Evolutionary conservation across 257 asterid genomes (phyloP), one percentile per base, ranked within the genome.

Genomic region (Nicotiana otophora): DNA sequence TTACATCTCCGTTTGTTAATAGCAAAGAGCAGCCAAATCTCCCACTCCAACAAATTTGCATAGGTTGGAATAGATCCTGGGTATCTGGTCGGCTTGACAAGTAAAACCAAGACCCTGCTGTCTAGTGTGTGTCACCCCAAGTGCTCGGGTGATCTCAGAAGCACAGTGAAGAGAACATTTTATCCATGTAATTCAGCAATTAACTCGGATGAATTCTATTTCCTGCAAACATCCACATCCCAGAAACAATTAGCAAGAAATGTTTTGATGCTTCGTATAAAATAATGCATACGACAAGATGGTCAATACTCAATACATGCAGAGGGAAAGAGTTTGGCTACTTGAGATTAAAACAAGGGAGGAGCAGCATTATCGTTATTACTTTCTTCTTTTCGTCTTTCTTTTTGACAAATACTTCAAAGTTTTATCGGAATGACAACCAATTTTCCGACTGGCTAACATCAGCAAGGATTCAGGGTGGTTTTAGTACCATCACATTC

Each of bases 151-250:
- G 62, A 53, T 74, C 15, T 48, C 62, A 26, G 36, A 26, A 36
- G 61, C 15, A 12, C 17, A 16, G 42, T 26, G 39, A 51, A 7
- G 63, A 46, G 7, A 23, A 46, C 60, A 72, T 72, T 70, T 46
- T 72, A 72, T 46, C 42, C 61, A 72, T 72, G 79, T 12, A 0
- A 46, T 26, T 26, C 20, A 4, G 10, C 78, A 46, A 46, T 46
- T 20, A 46, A 6, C 79, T 46, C 36, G 0, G 39, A 46, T 46
- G 79, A 46, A 70, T 17, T 20, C 80, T 74, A 74, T 51, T 46
- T 74, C 62, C 80, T 74, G 80, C 63, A 74, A 14, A 74, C 15
- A 74, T 48, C 80, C 80, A 53, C 63, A 74, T 74, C 23, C 80
- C 63, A 15, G 42, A 74, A 15, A 51, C 62, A 51, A 74, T 74